Evolutionary conservation across 2,329 filamentous ascomycete species (phyloP).

Genomic region (Fusarium palustre): DNA sequence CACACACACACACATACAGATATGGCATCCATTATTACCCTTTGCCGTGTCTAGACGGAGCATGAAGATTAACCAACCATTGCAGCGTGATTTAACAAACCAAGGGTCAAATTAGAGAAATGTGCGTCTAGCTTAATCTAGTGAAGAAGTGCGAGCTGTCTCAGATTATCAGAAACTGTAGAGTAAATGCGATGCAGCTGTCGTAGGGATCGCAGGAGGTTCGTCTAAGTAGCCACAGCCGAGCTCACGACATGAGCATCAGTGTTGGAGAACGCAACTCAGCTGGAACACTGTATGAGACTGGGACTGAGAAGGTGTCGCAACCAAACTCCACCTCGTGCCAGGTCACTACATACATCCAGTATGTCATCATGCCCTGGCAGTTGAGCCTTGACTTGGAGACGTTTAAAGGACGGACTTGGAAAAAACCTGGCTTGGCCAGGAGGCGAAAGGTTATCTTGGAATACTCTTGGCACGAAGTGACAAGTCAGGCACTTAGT

Average conservation of each 20-base stretch:
- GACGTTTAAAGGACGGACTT: not conserved
- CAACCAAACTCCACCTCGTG: not conserved
- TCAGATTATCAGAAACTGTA: not conserved
- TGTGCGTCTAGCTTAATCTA: constrained; percentile 4
- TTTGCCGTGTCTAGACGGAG: not conserved
- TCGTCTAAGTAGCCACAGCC: not conserved
- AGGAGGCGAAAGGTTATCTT: not conserved
- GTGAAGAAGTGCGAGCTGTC: not conserved
- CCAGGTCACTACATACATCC: not conserved
- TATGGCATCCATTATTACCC: not conserved
- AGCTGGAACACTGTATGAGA: not conserved
- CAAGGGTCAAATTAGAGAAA: constrained; percentile 1
- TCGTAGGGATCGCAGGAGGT: constrained; percentile 14
- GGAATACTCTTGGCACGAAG: not conserved
- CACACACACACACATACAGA: not conserved
- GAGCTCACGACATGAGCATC: not conserved
- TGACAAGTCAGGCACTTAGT: constrained; percentile 1
- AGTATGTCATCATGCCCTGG: not conserved
- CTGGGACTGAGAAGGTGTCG: not conserved
- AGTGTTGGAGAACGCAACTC: not conserved
- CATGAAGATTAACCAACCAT: not conserved
- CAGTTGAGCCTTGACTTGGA: constrained; percentile 21
- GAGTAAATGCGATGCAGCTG: constrained; percentile 1
- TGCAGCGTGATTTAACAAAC: not conserved
- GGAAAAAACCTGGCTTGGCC: not conserved